Base-by-base conservation (phyloP, 164 flowering plant genomes). In the Berberis vulgaris region DNA sequence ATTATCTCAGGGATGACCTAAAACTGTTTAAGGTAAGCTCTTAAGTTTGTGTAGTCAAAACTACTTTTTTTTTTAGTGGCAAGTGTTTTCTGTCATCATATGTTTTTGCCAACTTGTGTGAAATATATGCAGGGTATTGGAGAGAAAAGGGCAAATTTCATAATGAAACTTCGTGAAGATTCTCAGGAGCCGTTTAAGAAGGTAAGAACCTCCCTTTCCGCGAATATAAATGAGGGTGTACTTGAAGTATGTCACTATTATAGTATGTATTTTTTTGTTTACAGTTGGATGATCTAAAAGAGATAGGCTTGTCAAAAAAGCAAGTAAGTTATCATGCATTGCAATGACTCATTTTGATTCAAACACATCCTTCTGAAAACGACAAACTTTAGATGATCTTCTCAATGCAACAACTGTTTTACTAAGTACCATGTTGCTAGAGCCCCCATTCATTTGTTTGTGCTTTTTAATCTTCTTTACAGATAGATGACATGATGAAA, bases 281-380 rank as follows among this genome's bases (percentile, higher is more conserved):
- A 5, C 50, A 60, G 62, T 60, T 60, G 52, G 62, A 60, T 60
- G 62, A 60, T 60, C 62, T 60, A 13, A 60, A 60, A 45, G 41
- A 45, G 4, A 60, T 60, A 43, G 62, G 62, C 49, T 41, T 60
- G 8, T 60, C 62, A 4, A 13, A 6, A 5, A 60, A 60, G 7
- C 62, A 60, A 11, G 62, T 60, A 45, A 60, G 38, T 42, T 45
- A 13, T 60, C 38, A 2, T 59, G 26, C 26, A 26, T 26, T 26
- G 26, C 26, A 26, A 26, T 26, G 26, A 26, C 26, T 26, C 26
- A 26, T 26, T 26, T 0, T 0, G 26, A 26, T 26, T 0, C 26
- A 49, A 6, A 11, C 11, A 6, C 6, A 6, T 6, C 11, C 52
- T 6, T 49, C 11, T 49, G 6, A 6, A 49, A 49, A 11, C 6